Base-by-base conservation (phyloP, 108 stramenopile genomes). In the Schizochytrium sp. region DNA sequence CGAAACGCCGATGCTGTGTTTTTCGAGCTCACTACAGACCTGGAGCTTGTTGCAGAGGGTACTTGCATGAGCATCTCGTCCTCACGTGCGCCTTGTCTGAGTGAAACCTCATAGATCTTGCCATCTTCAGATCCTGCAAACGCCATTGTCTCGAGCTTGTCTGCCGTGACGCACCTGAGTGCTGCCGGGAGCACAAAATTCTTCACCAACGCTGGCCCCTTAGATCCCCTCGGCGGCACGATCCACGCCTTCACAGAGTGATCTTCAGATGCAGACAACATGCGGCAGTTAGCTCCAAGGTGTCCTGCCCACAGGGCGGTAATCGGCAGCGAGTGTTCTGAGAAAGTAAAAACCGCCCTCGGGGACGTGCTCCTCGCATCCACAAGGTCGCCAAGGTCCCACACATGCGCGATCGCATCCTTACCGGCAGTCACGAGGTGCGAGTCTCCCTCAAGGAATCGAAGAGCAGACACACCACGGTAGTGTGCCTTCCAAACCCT, bases 401-500 rank as follows among this genome's bases (percentile, higher is more conserved):
- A 83, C 45, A 55, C 76, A 38, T 83, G 47, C 15, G 53, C 53
- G 15, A 55, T 49, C 38, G 50, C 76, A 28, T 83, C 76, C 28
- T 83, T 55, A 19, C 76, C 76, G 53, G 76, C 76, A 47, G 76
- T 83, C 0, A 83, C 47, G 8, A 83, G 50, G 15, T 55, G 45
- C 76, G 47, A 40, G 76, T 55, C 76, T 47, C 53, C 76, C 53
- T 49, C 76, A 53, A 49, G 13, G 76, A 83, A 83, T n/a, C 53
- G 50, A 5, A 83, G 50, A 10, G 76, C 76, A 56, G 76, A 83
- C 10, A 83, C 45, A 5, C 50, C 76, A 0, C 47, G 53, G 76
- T 83, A 83, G 40, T 83, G 76, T 53, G 76, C 76, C 53, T 83
- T 83, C 76, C 76, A 83, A 17, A 83, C 76, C n/a, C 76, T 47